A percentile compares a stretch with the other conserved stretches of the same genome.
Evolutionary conservation across 768 basidiomycete genomes (phyloP).

Genomic region (Stropharia rugosoannulata): DNA sequence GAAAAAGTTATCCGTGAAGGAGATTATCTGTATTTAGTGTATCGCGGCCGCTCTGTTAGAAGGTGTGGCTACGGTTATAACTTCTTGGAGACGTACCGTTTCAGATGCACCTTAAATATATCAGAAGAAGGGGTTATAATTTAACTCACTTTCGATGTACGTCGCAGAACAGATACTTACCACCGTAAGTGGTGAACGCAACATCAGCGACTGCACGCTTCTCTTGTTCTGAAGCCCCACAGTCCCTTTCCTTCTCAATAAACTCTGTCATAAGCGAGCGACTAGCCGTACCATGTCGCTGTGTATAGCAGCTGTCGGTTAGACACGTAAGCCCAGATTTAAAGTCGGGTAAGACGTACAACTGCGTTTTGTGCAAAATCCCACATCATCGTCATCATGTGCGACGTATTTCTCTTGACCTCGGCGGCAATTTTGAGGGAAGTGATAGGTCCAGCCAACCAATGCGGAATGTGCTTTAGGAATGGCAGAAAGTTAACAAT

Average conservation of each 20-base stretch:
- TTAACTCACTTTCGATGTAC: too few relatives aligned
- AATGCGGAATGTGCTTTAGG: constrained; percentile 6
- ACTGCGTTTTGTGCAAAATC: not conserved
- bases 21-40: not conserved
- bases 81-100: not conserved
- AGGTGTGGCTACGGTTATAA: too few relatives aligned
- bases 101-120: not conserved
- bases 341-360: not conserved
- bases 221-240: not conserved
- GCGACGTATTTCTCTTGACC: not conserved
- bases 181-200: constrained; percentile 1
- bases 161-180: not conserved
- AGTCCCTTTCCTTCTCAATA: not conserved
- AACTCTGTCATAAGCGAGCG: not conserved
- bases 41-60: not conserved
- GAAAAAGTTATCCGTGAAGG: constrained; percentile 9
- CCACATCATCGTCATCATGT: not conserved
- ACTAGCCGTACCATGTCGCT: not conserved
- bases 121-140: not conserved
- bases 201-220: not conserved
- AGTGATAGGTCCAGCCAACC: constrained; percentile 4
- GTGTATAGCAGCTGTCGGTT: not conserved
- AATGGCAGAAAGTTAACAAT: constrained; percentile 10
- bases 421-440: constrained; percentile 1
- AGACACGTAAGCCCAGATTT: too few relatives aligned